A percentile compares a stretch with the other conserved stretches of the same genome.
Evolutionary conservation across 2,329 filamentous ascomycete species (phyloP).

Genomic region (Talaromyces islandicus): DNA sequence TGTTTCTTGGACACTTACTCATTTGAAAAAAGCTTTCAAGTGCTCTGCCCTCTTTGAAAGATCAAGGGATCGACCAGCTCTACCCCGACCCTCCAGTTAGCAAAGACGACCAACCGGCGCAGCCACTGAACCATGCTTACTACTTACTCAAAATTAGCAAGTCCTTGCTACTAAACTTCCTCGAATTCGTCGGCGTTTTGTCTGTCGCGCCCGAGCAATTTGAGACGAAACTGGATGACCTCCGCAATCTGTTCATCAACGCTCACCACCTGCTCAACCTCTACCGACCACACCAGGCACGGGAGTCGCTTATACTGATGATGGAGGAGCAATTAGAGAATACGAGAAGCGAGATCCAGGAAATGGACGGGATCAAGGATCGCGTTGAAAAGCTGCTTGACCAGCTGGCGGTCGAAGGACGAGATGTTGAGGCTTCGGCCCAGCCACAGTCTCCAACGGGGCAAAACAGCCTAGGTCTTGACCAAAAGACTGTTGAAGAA

Average conservation of each 20-base stretch:
- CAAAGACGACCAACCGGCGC: slow-evolving; percentile 35
- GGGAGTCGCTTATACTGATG: slow-evolving; percentile 78
- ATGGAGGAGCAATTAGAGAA: slow-evolving; percentile 79
- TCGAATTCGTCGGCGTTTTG: slow-evolving; percentile 72
- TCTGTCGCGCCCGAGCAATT: slow-evolving; percentile 62
- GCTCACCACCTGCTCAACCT: slow-evolving; percentile 91
- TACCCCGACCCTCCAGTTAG: slow-evolving; percentile 49
- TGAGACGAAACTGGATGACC: slow-evolving; percentile 66
- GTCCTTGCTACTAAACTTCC: slow-evolving; percentile 78
- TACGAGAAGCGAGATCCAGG: slow-evolving; percentile 68
- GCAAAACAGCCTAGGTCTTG: slow-evolving; percentile 6
- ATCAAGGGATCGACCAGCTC: slow-evolving; percentile 66
- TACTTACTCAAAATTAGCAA: slow-evolving; percentile 75
- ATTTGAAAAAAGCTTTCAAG: slow-evolving; percentile 43
- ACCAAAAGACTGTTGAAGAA: slow-evolving; percentile 21
- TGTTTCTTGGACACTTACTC: background rate
- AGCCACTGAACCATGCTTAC: slow-evolving; percentile 45
- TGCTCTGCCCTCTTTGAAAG: slow-evolving; percentile 60
- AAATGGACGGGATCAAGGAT: slow-evolving; percentile 67
- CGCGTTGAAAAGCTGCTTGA: slow-evolving; percentile 50
- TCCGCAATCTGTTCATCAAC: slow-evolving; percentile 80
- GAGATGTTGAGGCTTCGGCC: slow-evolving; percentile 14
- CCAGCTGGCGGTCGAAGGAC: slow-evolving; percentile 26
- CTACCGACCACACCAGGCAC: slow-evolving; percentile 86
- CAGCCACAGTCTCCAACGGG: slow-evolving; percentile 5